A percentile compares a stretch with the other conserved stretches of the same genome.
Evolutionary conservation across 805 yeast species (phyloP).

Genomic region (Kodamaea lidongshanica): DNA sequence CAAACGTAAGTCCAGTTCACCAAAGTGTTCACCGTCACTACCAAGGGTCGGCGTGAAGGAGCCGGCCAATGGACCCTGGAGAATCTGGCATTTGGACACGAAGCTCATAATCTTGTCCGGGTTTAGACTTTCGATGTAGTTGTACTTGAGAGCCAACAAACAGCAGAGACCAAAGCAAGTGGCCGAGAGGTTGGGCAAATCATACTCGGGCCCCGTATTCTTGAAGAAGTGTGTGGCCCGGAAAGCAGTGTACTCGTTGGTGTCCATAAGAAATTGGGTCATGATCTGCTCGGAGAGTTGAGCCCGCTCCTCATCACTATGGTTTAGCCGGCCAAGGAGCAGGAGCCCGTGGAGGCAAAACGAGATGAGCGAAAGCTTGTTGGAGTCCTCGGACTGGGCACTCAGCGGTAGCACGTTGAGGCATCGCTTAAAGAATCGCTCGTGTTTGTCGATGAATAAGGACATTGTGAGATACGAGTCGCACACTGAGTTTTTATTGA

Average conservation of each 20-base stretch:
- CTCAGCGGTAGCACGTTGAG: slow-evolving; percentile 48
- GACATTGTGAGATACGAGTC: too few species aligned
- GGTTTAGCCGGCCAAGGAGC: slow-evolving; percentile 33
- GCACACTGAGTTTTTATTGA: too few species aligned
- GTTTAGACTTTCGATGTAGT: slow-evolving; percentile 25
- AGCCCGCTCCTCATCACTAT: slow-evolving; percentile 19
- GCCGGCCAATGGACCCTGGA: slow-evolving; percentile 24
- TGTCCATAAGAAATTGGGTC: slow-evolving; percentile 32
- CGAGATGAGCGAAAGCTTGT: slow-evolving; percentile 61
- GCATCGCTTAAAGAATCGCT: slow-evolving; percentile 45
- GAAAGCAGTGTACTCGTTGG: slow-evolving; percentile 41
- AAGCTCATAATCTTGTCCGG: slow-evolving; percentile 50
- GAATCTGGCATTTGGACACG: slow-evolving; percentile 53
- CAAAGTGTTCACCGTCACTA: slow-evolving; percentile 28
- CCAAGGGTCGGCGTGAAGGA: slow-evolving; percentile 31
- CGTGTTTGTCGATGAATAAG: slow-evolving; percentile 24
- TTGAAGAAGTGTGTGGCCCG: slow-evolving; percentile 51
- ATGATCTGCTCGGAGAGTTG: slow-evolving; percentile 41
- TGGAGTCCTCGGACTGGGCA: slow-evolving; percentile 61
- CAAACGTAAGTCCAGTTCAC: slow-evolving; percentile 69
- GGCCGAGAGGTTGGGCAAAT: slow-evolving; percentile 61
- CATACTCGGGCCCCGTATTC: slow-evolving; percentile 32
- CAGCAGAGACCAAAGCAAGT: slow-evolving; percentile 70
- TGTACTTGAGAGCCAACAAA: slow-evolving; percentile 46
- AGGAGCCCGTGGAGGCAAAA: slow-evolving; percentile 62